A percentile compares a stretch with the other conserved stretches of the same genome.
These are phyloP conservation scores for Linderina pennispora DNA, from an alignment of 192 early-diverging fungal genomes.

Conservation along the genomic window DNA sequence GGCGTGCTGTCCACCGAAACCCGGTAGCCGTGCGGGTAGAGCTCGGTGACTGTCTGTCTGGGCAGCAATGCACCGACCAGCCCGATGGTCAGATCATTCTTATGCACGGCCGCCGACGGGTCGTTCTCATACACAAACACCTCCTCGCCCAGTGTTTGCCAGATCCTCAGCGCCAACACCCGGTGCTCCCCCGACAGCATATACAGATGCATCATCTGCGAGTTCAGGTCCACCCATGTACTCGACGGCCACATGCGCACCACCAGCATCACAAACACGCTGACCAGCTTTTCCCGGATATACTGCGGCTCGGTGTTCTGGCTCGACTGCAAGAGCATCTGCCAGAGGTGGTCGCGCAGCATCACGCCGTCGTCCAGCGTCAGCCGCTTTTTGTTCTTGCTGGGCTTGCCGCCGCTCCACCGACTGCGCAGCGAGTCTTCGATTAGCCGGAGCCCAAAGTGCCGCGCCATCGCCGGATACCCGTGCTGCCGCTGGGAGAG, in stretches of 20 bases:
- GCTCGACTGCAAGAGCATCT: slow-evolving; percentile 3
- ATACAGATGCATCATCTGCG: slow-evolving; percentile 27
- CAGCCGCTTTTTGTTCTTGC: not conserved
- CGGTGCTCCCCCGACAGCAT: slow-evolving; percentile 2
- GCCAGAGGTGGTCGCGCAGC: slow-evolving; percentile 19
- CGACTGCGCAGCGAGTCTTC: slow-evolving; percentile 23
- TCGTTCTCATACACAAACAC: slow-evolving; percentile 40
- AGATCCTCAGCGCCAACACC: slow-evolving; percentile 27
- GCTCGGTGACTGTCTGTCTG: slow-evolving; percentile 5
- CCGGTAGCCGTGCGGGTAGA: slow-evolving; percentile 36
- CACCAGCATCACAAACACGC: slow-evolving; percentile 22
- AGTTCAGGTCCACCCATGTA: slow-evolving; percentile 25
- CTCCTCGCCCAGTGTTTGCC: slow-evolving; percentile 41
- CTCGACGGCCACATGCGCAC: slow-evolving; percentile 28
- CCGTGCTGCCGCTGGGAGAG: slow-evolving; percentile 5
- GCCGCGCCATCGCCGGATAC: slow-evolving; percentile 10
- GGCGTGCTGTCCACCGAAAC: slow-evolving; percentile 11
- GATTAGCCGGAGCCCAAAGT: slow-evolving; percentile 40
- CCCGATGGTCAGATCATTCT: slow-evolving; percentile 34
- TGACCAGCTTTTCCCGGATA: slow-evolving; percentile 35
- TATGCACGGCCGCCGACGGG: slow-evolving; percentile 23
- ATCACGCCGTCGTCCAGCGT: slow-evolving; percentile 1
- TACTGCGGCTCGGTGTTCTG: slow-evolving; percentile 10
- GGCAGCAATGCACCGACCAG: slow-evolving; percentile 35
- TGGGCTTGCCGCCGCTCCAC: not conserved